A percentile compares a stretch with the other conserved stretches of the same genome.
These are phyloP conservation scores for Yamadazyma insecticola DNA, from an alignment of 805 yeast genomes.

Conservation along the genomic window DNA sequence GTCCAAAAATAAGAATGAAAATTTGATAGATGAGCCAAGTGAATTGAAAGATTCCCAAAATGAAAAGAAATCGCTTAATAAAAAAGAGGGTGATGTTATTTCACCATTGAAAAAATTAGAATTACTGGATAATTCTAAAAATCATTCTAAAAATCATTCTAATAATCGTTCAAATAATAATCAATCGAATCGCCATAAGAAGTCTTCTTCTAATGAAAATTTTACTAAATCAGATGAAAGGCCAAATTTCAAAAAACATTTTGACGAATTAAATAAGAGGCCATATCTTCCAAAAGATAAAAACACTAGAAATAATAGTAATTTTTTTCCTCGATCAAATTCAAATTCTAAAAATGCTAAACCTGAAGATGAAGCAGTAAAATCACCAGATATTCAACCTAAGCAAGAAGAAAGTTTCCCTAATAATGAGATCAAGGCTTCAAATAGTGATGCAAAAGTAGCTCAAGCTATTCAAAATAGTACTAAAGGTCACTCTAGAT, in stretches of 20 bases:
- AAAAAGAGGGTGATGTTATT: slow-evolving; percentile 1
- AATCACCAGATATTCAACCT: background rate
- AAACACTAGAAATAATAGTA: too few species aligned
- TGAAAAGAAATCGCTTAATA: slow-evolving; percentile 2
- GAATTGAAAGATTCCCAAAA: background rate
- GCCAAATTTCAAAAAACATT: slow-evolving; percentile 29
- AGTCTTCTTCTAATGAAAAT: too few species aligned
- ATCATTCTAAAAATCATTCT: too few species aligned
- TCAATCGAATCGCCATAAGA: background rate
- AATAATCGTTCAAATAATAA: too few species aligned
- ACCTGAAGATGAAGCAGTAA: background rate
- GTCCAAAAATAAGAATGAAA: slow-evolving; percentile 3
- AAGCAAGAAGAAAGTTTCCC: too few species aligned
- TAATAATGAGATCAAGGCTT: too few species aligned
- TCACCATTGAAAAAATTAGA: slow-evolving; percentile 1
- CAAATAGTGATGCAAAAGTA: too few species aligned
- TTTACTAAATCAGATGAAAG: too few species aligned
- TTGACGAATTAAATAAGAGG: slow-evolving; percentile 20
- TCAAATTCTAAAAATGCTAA: background rate
- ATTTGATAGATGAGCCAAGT: background rate
- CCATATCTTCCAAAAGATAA: slow-evolving; percentile 13
- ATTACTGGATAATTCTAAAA: slow-evolving; percentile 1
- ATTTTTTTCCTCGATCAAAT: too few species aligned
- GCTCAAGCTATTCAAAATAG: too few species aligned
- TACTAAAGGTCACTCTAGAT: too few species aligned